Conservation (phyloP, 805 yeast genomes). For the Phaffomyces thermotolerans region DNA sequence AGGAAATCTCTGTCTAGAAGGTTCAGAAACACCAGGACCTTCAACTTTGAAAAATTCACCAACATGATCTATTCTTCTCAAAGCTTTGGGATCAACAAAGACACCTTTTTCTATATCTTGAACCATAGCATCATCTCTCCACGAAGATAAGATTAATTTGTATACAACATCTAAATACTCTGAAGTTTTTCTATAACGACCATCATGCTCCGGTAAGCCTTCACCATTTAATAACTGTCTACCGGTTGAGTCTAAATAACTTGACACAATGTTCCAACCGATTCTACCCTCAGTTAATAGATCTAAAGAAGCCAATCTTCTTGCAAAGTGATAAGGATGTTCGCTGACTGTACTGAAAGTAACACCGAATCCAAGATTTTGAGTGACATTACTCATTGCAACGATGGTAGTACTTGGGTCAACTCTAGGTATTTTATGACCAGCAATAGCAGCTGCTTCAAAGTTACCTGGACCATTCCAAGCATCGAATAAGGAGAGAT, state of each 20-base stretch:
- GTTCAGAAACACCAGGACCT: conserved; percentile 34
- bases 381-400: conserved; percentile 36
- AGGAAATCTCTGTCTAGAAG: conserved; percentile 39
- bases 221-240: conserved; percentile 29
- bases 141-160: conserved; percentile 30
- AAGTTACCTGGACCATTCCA: conserved; percentile 26
- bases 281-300: conserved; percentile 35
- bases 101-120: conserved; percentile 18
- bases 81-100: conserved; percentile 27
- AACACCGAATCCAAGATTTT: conserved; percentile 31
- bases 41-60: conserved; percentile 36
- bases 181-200: conserved; percentile 31
- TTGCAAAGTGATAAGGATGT: conserved; percentile 32
- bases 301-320: conserved; percentile 34
- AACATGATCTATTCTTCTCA: conserved; percentile 31
- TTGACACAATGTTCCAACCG: conserved; percentile 38
- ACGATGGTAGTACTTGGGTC: conserved; percentile 33
- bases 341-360: conserved; percentile 36
- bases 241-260: conserved; percentile 33
- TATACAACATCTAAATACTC: conserved; percentile 33
- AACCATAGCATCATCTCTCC: conserved; percentile 30
- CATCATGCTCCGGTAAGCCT: conserved; percentile 30
- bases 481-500: conserved; percentile 32
- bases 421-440: conserved; percentile 29
- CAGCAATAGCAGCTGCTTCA: conserved; percentile 14